Evolutionary conservation across 257 asterid species (phyloP).

Genomic region (Ophiorrhiza pumila): DNA sequence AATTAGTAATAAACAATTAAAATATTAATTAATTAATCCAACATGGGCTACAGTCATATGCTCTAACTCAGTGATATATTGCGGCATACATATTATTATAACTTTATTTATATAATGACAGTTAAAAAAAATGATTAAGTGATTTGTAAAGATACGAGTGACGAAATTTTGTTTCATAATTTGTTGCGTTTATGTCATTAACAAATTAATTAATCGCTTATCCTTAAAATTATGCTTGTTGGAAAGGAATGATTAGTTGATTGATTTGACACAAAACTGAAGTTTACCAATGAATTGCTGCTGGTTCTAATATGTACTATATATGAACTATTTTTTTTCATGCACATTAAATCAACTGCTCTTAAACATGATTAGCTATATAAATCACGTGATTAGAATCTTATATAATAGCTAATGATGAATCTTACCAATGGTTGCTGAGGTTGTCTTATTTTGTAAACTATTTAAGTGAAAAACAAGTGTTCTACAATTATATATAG

Average conservation of each 20-base stretch:
- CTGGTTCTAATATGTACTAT: neutral
- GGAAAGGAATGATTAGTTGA: conserved; percentile 30
- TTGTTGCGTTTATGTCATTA: neutral
- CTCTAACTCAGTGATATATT: neutral
- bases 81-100: neutral
- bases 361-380: neutral
- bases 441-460: too few relatives aligned
- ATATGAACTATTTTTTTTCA: neutral
- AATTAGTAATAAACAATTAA: neutral
- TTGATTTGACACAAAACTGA: conserved; percentile 25
- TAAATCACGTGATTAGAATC: neutral
- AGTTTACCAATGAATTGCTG: neutral
- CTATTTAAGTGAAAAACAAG: too few relatives aligned
- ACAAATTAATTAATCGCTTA: neutral
- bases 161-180: neutral
- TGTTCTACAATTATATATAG: too few relatives aligned
- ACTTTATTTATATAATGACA: neutral
- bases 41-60: neutral
- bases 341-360: neutral
- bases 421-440: too few relatives aligned
- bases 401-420: neutral
- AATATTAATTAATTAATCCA: neutral
- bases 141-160: neutral
- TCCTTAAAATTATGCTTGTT: conserved; percentile 7
- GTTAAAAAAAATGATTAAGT: neutral